Evolutionary conservation across 768 basidiomycete species (phyloP).

Genomic region (Leucocoprinus birnbaumii): DNA sequence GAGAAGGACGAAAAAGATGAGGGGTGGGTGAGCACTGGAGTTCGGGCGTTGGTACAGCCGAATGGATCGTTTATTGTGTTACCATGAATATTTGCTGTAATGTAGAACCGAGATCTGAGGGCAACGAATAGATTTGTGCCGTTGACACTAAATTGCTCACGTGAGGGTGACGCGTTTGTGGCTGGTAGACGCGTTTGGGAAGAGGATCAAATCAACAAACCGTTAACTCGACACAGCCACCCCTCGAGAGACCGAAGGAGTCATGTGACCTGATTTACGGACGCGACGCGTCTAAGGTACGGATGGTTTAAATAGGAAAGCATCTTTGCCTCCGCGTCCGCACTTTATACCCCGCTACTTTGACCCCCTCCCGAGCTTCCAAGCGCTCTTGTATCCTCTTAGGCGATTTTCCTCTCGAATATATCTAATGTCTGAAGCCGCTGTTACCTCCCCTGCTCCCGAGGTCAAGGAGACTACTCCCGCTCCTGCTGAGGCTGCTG

Average conservation of each 20-base stretch:
- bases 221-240: slow-evolving; percentile 41
- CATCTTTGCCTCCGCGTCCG: slow-evolving; percentile 1
- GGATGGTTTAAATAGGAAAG: slow-evolving; percentile 29
- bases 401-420: slow-evolving; percentile 8
- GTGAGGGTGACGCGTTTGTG: slow-evolving; percentile 18
- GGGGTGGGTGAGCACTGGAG: slow-evolving; percentile 24
- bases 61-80: slow-evolving; percentile 64
- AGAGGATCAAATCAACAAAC: slow-evolving; percentile 32
- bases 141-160: slow-evolving; percentile 14
- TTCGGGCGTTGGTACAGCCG: slow-evolving; percentile 42
- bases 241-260: background rate
- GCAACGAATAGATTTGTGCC: background rate
- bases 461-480: slow-evolving; percentile 19
- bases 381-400: too few species aligned
- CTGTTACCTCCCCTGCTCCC: slow-evolving; percentile 9
- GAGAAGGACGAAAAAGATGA: slow-evolving; percentile 14
- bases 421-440: slow-evolving; percentile 11
- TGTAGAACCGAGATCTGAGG: background rate
- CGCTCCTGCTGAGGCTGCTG: slow-evolving; percentile 18
- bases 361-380: slow-evolving; percentile 11
- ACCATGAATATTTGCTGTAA: slow-evolving; percentile 1
- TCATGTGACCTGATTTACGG: slow-evolving; percentile 14
- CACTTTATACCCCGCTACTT: background rate
- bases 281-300: slow-evolving; percentile 15
- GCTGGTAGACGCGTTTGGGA: slow-evolving; percentile 15